Percentiles rank a stretch among this genome's conserved stretches.
Evolutionary conservation across 2,329 filamentous ascomycete genomes (phyloP).

Genomic region (Elsinoe fawcettii): DNA sequence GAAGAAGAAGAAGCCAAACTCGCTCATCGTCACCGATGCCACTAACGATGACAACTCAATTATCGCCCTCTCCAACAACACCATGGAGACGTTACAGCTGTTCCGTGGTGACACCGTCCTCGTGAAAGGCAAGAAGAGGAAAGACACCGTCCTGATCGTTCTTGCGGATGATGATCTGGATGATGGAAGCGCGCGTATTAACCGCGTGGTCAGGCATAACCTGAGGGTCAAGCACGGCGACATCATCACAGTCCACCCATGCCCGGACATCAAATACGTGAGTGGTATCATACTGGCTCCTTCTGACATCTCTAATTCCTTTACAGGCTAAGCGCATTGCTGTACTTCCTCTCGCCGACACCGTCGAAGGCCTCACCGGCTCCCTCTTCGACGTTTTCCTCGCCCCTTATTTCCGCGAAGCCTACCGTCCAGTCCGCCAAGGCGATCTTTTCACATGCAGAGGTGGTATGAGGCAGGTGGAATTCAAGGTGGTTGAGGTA

Average conservation of each 20-base stretch:
- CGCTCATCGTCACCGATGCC: conserved; percentile 96
- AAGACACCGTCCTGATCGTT: conserved; percentile 97
- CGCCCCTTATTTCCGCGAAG: conserved; percentile 98
- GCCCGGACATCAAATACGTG: conserved; percentile 99
- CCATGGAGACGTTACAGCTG: conserved; percentile 95
- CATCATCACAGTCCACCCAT: conserved; percentile 92
- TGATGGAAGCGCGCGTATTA: conserved; percentile 93
- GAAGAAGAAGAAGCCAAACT: conserved; percentile 99
- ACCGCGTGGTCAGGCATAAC: conserved; percentile 97
- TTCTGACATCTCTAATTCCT: background rate
- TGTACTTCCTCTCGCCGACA: conserved; percentile 95
- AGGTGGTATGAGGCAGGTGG: conserved; percentile 97
- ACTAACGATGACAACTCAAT: conserved; percentile 99
- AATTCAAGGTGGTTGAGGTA: conserved; percentile 99
- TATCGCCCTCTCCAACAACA: conserved; percentile 95
- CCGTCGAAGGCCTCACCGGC: conserved; percentile 92
- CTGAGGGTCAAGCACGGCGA: conserved; percentile 97
- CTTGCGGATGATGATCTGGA: conserved; percentile 96
- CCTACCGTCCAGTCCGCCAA: conserved; percentile 93
- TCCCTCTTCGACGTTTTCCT: conserved; percentile 99
- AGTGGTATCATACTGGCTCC: conserved; percentile 34
- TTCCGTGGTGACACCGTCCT: conserved; percentile 98
- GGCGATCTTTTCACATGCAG: conserved; percentile 96
- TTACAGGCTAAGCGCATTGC: conserved; percentile 92
- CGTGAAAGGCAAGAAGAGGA: conserved; percentile 98